These are phyloP conservation scores for Sequoiadendron giganteum DNA, from an alignment of 75 land plant genomes.

Conservation along the genomic window DNA sequence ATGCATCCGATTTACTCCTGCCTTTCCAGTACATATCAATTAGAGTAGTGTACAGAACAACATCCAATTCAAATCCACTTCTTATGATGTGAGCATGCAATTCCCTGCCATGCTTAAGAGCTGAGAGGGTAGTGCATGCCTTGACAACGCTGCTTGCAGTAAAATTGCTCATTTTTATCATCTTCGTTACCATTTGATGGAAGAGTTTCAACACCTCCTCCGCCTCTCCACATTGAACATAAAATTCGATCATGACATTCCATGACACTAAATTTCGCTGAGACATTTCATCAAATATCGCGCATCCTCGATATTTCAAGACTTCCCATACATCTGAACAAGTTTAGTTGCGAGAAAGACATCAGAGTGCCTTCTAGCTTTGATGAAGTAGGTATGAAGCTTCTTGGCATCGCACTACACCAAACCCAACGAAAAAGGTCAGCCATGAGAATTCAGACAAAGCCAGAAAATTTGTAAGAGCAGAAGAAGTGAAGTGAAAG, in stretches of 20 bases:
- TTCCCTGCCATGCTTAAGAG: slow-evolving; percentile 18
- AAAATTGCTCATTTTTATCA: slow-evolving; percentile 7
- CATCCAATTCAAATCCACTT: slow-evolving; percentile 14
- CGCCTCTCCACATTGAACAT: slow-evolving; percentile 53
- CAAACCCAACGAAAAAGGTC: not conserved
- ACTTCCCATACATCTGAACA: slow-evolving; percentile 48
- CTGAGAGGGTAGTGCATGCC: slow-evolving; percentile 21
- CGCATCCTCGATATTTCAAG: slow-evolving; percentile 30
- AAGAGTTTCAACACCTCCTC: slow-evolving; percentile 54
- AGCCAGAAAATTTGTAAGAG: not conserved
- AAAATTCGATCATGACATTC: slow-evolving; percentile 56
- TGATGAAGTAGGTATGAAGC: slow-evolving; percentile 32
- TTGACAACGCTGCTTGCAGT: slow-evolving; percentile 21
- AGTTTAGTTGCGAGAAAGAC: slow-evolving; percentile 40
- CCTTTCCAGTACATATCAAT: slow-evolving; percentile 40
- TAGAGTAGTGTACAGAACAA: slow-evolving; percentile 20
- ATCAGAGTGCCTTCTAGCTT: slow-evolving; percentile 32
- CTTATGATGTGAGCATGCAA: slow-evolving; percentile 19
- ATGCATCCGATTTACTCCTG: slow-evolving; percentile 20
- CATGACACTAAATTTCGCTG: slow-evolving; percentile 53
- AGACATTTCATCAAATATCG: slow-evolving; percentile 49
- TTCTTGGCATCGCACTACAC: not conserved
- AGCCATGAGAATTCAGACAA: no score
- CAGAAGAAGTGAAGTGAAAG: not conserved
- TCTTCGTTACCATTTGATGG: not conserved